Evolutionary conservation across 129 eudicot species (phyloP), one percentile per base, ranked within the genome.

Genomic region (Saposhnikovia divaricata): DNA sequence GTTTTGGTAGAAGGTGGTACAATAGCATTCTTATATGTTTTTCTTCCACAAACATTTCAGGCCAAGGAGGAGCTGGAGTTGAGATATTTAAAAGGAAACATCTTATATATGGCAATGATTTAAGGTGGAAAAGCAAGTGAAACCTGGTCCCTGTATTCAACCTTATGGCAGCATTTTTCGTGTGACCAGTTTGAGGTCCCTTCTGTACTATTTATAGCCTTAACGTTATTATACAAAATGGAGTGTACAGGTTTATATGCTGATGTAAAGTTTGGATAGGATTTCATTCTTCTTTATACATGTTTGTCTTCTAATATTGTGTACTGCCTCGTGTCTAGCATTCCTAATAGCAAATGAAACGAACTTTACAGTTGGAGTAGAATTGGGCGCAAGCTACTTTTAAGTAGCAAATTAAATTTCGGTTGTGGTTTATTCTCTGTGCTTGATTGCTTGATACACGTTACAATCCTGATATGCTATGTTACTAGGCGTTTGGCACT

Each of bases 31-130:
- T 81, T 66, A 76, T 82, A 65, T 85, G 78, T 78, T 82, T 87
- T 81, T 81, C 55, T 79, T 74, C 70, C 80, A 76, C 83, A n/a
- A 83, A 74, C 75, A 45, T 93, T 89, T 87, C 97, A 89, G 98
- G 96, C 96, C 90, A 78, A 91, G 91, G 84, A 88, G 93, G 81
- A 88, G 90, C 93, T 90, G 96, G 92, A 91, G 87, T 85, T 89
- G 88, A 89, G 83, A 61, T 78, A 55, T 50, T 82, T 79, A 50
- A 72, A 53, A 27, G 71, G 73, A 74, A 63, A 77, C 61, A 72
- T 42, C 68, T 70, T 70, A 40, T 47, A 76, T 19, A n/a, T 77
- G 72, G 74, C 73, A 63, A 78, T 68, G 65, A 42, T 34, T 80
- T 74, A 53, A 74, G 82, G 79, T 78, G 55, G 70, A 48, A 70